A percentile compares a stretch with the other conserved stretches of the same genome.
These are phyloP conservation scores for Urostyla sp. DNA, from an alignment of 73 alveolate species.

Conservation along the genomic window DNA sequence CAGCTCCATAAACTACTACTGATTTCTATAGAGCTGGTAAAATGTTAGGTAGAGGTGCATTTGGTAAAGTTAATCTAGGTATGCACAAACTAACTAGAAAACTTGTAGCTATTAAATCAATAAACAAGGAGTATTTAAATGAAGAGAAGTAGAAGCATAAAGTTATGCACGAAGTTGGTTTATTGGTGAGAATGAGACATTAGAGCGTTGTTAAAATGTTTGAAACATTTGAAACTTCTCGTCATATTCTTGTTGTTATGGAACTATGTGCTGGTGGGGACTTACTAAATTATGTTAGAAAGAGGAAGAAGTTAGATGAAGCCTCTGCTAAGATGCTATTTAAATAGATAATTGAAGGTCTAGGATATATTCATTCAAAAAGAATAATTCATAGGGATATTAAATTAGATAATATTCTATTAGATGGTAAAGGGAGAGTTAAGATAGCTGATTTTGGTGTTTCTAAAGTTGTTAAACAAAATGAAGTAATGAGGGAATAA, in stretches of 20 bases:
- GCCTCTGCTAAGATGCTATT: slow-evolving; percentile 76
- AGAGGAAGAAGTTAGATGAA: slow-evolving; percentile 63
- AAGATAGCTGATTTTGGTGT: slow-evolving; percentile 94
- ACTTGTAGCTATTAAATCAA: slow-evolving; percentile 74
- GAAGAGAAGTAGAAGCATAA: slow-evolving; percentile 47
- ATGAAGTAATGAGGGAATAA: slow-evolving; percentile 75
- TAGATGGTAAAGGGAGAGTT: slow-evolving; percentile 79
- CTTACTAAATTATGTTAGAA: slow-evolving; percentile 46
- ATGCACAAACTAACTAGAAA: slow-evolving; percentile 76
- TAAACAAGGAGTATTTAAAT: slow-evolving; percentile 62
- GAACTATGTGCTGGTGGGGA: slow-evolving; percentile 67
- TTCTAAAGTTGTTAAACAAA: slow-evolving; percentile 69
- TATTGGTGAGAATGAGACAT: slow-evolving; percentile 49
- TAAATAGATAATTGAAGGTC: slow-evolving; percentile 83
- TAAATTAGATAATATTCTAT: slow-evolving; percentile 84
- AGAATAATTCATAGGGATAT: slow-evolving; percentile 85
- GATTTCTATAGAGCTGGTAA: slow-evolving; percentile 76
- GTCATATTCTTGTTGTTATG: slow-evolving; percentile 48
- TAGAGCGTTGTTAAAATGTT: slow-evolving; percentile 53
- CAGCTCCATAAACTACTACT: slow-evolving; percentile 64
- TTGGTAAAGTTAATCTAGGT: slow-evolving; percentile 81
- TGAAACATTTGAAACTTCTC: slow-evolving; percentile 50
- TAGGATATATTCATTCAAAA: slow-evolving; percentile 75
- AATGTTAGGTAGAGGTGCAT: slow-evolving; percentile 78
- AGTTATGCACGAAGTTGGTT: slow-evolving; percentile 57